A percentile compares a stretch with the other conserved stretches of the same genome.
phyloP scores from a whole-genome alignment of 768 basidiomycete genomes.

The Lactarius pseudohatsudake region DNA sequence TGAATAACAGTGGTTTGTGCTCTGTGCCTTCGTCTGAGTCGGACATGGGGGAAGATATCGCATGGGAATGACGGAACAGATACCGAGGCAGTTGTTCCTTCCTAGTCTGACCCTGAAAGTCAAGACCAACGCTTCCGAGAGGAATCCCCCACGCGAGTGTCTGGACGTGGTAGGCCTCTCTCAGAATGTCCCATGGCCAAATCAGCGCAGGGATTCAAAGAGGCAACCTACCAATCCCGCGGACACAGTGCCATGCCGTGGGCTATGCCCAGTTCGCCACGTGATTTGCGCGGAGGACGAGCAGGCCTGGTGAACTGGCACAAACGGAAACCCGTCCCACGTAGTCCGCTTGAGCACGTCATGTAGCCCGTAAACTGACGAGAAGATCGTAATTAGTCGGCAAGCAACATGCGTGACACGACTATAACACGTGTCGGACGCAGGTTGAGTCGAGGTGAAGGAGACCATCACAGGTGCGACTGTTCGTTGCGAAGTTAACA shows the following conservation, averaged over 20 bases:
- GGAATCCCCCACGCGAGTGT: background rate
- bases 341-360: constrained; percentile 38
- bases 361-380: constrained; percentile 37
- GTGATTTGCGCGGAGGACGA: constrained; percentile 64
- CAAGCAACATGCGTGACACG: too few relatives aligned
- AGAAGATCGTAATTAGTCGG: constrained; percentile 29
- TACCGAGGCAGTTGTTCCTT: too few relatives aligned
- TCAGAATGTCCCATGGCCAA: constrained; percentile 4
- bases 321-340: constrained; percentile 32
- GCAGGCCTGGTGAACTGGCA: constrained; percentile 44
- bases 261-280: constrained; percentile 49
- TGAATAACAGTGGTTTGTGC: too few relatives aligned
- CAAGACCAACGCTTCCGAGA: background rate
- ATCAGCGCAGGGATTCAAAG: constrained; percentile 1
- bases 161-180: constrained; percentile 8
- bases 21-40: too few relatives aligned
- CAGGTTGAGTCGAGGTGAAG: too few relatives aligned
- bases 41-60: too few relatives aligned
- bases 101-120: background rate
- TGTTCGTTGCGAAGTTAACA: too few relatives aligned
- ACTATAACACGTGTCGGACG: too few relatives aligned
- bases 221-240: background rate
- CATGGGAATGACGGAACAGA: too few relatives aligned
- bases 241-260: constrained; percentile 41
- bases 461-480: too few relatives aligned